Percentiles rank a stretch among this genome's conserved stretches.
Conservation (phyloP, 192 early-diverging fungal genomes). For the Coemansia sp. region DNA sequence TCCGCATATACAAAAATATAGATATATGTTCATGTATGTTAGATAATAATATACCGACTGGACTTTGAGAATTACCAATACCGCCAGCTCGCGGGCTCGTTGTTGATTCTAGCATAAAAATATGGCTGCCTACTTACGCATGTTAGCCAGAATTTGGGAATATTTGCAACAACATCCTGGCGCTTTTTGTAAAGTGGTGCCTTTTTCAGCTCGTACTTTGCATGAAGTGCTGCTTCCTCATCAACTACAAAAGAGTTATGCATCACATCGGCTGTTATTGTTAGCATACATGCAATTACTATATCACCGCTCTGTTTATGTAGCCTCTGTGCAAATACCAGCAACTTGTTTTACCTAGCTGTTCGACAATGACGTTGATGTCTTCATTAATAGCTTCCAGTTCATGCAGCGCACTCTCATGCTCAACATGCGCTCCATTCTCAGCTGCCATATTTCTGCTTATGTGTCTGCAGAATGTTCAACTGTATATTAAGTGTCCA, state of each 20-base stretch:
- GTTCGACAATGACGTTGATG: conserved; percentile 46
- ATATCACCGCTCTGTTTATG: background rate
- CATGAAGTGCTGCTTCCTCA: conserved; percentile 52
- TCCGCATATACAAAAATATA: background rate
- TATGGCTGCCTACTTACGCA: conserved; percentile 37
- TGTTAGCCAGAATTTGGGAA: conserved; percentile 60
- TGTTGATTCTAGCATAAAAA: background rate
- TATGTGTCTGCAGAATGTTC: conserved; percentile 7
- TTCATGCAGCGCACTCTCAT: conserved; percentile 33
- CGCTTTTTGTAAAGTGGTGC: conserved; percentile 57
- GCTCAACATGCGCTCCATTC: conserved; percentile 22
- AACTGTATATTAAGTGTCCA: conserved; percentile 1
- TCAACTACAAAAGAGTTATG: conserved; percentile 27
- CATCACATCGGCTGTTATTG: background rate
- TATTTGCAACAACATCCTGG: conserved; percentile 53
- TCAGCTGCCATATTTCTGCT: conserved; percentile 28
- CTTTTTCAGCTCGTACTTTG: conserved; percentile 55
- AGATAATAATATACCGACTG: background rate
- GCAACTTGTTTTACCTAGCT: conserved; percentile 24
- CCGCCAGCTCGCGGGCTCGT: background rate
- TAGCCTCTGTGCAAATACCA: background rate
- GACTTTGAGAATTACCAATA: background rate
- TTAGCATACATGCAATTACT: conserved; percentile 7
- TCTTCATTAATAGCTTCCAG: conserved; percentile 37
- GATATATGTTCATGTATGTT: background rate